These are phyloP conservation scores for Melampsora allii-populina DNA, from an alignment of 1,284 basidiomycete species.

Conservation along the genomic window DNA sequence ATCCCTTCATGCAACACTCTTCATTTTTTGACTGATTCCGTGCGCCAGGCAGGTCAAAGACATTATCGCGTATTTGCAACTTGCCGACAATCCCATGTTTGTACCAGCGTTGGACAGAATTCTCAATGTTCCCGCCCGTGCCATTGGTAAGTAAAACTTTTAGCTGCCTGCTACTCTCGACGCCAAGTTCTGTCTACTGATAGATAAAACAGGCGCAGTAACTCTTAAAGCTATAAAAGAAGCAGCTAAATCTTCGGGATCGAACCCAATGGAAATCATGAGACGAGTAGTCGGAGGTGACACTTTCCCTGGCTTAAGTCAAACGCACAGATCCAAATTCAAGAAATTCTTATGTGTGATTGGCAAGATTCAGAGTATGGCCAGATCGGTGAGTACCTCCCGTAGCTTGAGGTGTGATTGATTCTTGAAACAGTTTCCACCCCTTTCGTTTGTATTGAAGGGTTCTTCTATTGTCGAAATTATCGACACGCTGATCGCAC, in stretches of 20 bases:
- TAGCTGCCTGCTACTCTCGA: conserved; percentile 1
- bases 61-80: conserved; percentile 77
- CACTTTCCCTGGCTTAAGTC: conserved; percentile 63
- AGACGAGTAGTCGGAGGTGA: conserved; percentile 63
- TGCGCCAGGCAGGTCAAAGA: conserved; percentile 65
- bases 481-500: conserved; percentile 62
- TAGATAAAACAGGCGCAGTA: conserved; percentile 52
- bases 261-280: conserved; percentile 63
- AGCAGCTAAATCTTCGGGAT: conserved; percentile 59
- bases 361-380: conserved; percentile 60
- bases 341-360: conserved; percentile 63
- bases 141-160: conserved; percentile 75
- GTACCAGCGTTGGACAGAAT: conserved; percentile 72
- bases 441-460: conserved; percentile 52
- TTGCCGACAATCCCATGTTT: conserved; percentile 76
- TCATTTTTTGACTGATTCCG: background rate
- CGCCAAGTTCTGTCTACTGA: background rate
- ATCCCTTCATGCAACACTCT: background rate
- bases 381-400: conserved; percentile 57
- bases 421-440: no score
- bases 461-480: conserved; percentile 65
- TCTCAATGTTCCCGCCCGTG: conserved; percentile 70
- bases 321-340: conserved; percentile 64
- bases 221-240: conserved; percentile 63
- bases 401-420: no score